Percentiles rank a stretch among this genome's conserved stretches.
These are phyloP conservation scores for Naematelia aurantialba DNA, from an alignment of 768 basidiomycete genomes.

Conservation along the genomic window DNA sequence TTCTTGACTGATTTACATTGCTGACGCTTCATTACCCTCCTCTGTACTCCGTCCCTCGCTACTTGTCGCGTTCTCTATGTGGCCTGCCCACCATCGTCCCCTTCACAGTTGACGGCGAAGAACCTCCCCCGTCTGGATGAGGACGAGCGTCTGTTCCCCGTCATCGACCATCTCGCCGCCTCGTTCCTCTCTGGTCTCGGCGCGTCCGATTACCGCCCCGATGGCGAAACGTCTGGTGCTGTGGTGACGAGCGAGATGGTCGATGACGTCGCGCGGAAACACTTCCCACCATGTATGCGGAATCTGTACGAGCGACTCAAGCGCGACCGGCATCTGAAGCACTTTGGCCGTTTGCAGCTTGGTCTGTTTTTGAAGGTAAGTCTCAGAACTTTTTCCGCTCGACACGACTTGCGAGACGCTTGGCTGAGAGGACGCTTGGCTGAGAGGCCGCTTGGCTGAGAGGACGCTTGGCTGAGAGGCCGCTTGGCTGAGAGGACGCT, in stretches of 20 bases:
- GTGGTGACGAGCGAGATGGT: slow-evolving; percentile 91
- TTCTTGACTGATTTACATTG: background rate
- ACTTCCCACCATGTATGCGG: slow-evolving; percentile 96
- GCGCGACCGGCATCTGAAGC: slow-evolving; percentile 80
- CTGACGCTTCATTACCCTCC: background rate
- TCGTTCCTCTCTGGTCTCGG: slow-evolving; percentile 90
- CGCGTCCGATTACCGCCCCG: slow-evolving; percentile 53
- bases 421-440: too few relatives aligned
- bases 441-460: too few relatives aligned
- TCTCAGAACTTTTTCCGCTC: background rate
- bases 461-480: background rate
- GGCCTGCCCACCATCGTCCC: background rate
- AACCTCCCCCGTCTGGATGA: slow-evolving; percentile 87
- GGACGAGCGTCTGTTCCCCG: slow-evolving; percentile 81
- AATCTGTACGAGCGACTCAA: slow-evolving; percentile 75
- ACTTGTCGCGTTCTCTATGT: background rate
- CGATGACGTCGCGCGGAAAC: slow-evolving; percentile 74
- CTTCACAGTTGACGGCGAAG: slow-evolving; percentile 69
- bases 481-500: too few relatives aligned
- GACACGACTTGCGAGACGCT: background rate
- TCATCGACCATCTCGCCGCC: slow-evolving; percentile 84
- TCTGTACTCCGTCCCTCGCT: slow-evolving; percentile 1
- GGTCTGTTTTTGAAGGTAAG: slow-evolving; percentile 89
- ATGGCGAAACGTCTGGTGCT: slow-evolving; percentile 56
- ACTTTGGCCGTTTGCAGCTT: slow-evolving; percentile 85